Evolutionary conservation across 192 early-diverging fungal genomes (phyloP), one percentile per base, ranked within the genome.

Genomic region (Dissophora globulifera): DNA sequence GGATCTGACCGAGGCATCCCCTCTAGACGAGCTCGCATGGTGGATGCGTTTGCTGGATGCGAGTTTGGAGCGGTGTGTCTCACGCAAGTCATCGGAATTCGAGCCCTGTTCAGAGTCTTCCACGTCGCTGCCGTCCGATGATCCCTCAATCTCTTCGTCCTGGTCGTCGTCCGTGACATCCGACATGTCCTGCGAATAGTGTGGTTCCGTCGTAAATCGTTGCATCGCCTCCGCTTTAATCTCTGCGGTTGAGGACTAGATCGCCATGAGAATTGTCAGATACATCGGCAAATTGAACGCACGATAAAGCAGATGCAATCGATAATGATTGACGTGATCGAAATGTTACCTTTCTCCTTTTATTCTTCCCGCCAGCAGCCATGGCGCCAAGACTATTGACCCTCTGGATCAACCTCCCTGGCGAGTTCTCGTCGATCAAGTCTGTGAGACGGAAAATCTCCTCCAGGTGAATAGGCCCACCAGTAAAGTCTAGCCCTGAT

Each of bases 401-500:
- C 17, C 72, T 43, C n/a, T 76, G 57, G 30, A 76, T 61, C 23
- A 76, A 46, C 45, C 58, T 66, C 31, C 46, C 63, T 32, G 72
- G 50, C 4, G 72, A 76, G 25, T 61, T 46, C 25, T 76, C 72
- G 45, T 76, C 72, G 10, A 76, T 59, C 32, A 76, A 19, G 25
- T 76, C 72, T 2, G 72, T 67, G n/a, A 76, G 27, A 3, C 72
- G 63, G 35, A 76, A 76, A 29, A 76, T 38, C 47, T 76, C 62
- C 23, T 76, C 72, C n/a, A 76, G 45, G 55, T 76, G 50, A 35
- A 76, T 76, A 15, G 72, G 72, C 23, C 72, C 72, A 32, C 38
- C 57, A 3, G 72, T 67, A 32, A 76, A 76, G 27, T 76, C 72
- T 15, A 76, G 63, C 30, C 72, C 72, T 8, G 72, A 67, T 15